Base-by-base conservation (phyloP, 2,329 filamentous ascomycete species). In the Colletotrichum sp. region DNA sequence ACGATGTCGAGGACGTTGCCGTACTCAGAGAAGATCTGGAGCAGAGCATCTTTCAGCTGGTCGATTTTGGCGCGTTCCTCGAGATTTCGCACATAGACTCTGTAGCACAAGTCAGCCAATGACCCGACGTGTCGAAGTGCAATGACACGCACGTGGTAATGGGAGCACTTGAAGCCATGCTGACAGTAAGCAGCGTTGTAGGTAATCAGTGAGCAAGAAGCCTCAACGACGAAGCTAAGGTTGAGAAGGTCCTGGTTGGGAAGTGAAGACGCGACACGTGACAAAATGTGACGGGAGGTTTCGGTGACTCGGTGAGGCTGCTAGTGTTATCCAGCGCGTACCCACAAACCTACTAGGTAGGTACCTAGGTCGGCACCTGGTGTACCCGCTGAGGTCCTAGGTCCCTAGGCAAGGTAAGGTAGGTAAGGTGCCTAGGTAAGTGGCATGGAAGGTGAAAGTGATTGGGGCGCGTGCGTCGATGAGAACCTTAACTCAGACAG, bases 31-130 rank as follows among this genome's bases (percentile, higher is more conserved):
- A 99, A 99, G 81, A 99, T 90, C 78, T 93, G 92, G 26, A 86
- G 87, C 18, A 99, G 90, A 0, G 95, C 91, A 79, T 94, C 91
- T 79, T 93, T 94, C 70, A 99, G 89, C 12, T 92, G 87, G 39
- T 96, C 93, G 74, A 95, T 89, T 84, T 98, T 98, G 85, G 98
- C 93, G 82, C 94, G 93, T 89, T 99, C 97, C 86, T 98, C 95
- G 75, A 99, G 92, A 84, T 98, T 98, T 81, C 94, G 95, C 72
- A 93, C 90, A 81, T 93, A 93, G 69, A 93, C 91, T 77, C 92
- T 93, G 83, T 76, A 55, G 64, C 36, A 70, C 16, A 70, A 16
- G 83, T 89, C 80, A 89, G 87, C 84, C 78, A 64, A 65, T 34
- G 72, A 71, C 72, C 69, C 83, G 84, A 83, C 89, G 90, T 91